Conservation (phyloP, 1,284 basidiomycete genomes). For the Marasmius oreades region DNA sequence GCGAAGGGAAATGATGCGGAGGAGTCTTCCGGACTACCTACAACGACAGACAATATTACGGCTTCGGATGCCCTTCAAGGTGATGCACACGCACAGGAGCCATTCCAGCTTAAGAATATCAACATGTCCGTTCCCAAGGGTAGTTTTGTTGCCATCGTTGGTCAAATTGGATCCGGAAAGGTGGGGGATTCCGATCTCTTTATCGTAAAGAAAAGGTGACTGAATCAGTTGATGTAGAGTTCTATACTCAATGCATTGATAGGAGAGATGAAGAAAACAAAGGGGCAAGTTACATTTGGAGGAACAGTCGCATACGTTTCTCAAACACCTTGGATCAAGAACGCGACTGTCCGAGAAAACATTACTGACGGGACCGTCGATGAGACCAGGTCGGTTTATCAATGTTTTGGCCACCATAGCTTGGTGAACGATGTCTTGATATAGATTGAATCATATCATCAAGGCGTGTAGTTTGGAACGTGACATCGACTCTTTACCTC, state of each 20-base stretch:
- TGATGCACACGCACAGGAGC: constrained; percentile 28
- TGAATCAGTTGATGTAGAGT: constrained; percentile 20
- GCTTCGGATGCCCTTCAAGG: constrained; percentile 11
- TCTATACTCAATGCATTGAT: constrained; percentile 50
- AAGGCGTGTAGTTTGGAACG: constrained; percentile 46
- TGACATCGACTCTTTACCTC: constrained; percentile 47
- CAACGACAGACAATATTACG: constrained; percentile 14
- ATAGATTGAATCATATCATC: constrained; percentile 20
- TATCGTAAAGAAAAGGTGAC: too few species aligned
- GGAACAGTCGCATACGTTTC: constrained; percentile 57
- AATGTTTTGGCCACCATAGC: constrained; percentile 16
- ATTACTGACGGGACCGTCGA: constrained; percentile 44
- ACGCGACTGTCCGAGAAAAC: constrained; percentile 54
- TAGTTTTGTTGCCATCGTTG: constrained; percentile 70
- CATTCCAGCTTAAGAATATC: constrained; percentile 60
- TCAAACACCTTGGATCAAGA: constrained; percentile 64
- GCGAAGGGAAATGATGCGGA: constrained; percentile 16
- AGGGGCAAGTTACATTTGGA: constrained; percentile 42
- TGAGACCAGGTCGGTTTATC: constrained; percentile 26
- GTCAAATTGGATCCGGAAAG: constrained; percentile 73
- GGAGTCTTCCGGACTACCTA: constrained; percentile 23
- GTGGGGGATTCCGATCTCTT: constrained; percentile 26
- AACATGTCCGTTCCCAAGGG: constrained; percentile 58
- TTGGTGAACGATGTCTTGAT: neutral
- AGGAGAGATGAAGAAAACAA: constrained; percentile 55